Evolutionary conservation across 2,329 filamentous ascomycete genomes (phyloP).

Genomic region (Fusarium denticulatum): DNA sequence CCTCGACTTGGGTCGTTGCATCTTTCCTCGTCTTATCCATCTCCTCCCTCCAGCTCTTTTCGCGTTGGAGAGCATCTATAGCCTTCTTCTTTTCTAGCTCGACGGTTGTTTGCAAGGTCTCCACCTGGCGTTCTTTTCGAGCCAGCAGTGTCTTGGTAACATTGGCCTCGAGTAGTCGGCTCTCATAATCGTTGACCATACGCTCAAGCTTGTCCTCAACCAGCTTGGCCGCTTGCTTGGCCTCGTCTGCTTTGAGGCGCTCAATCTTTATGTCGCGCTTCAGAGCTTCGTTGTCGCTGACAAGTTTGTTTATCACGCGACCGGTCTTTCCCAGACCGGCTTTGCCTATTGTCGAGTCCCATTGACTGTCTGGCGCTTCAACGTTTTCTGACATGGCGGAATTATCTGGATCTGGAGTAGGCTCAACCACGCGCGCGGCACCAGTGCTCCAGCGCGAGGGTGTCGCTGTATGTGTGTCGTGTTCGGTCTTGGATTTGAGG

Average conservation of each 20-base stretch:
- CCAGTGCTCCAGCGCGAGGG: slow-evolving; percentile 48
- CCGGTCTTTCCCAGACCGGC: slow-evolving; percentile 79
- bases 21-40: slow-evolving; percentile 70
- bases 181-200: slow-evolving; percentile 74
- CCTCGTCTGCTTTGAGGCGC: slow-evolving; percentile 72
- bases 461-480: slow-evolving; percentile 39
- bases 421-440: slow-evolving; percentile 47
- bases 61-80: slow-evolving; percentile 66
- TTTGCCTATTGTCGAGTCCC: slow-evolving; percentile 76
- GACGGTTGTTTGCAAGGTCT: slow-evolving; percentile 71
- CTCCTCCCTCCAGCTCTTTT: slow-evolving; percentile 70
- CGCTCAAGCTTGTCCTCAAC: slow-evolving; percentile 78
- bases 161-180: slow-evolving; percentile 73
- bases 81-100: slow-evolving; percentile 72
- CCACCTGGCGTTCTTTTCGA: slow-evolving; percentile 79
- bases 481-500: slow-evolving; percentile 51
- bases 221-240: slow-evolving; percentile 73
- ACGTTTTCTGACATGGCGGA: slow-evolving; percentile 46
- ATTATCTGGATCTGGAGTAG: slow-evolving; percentile 40
- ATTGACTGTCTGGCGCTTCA: slow-evolving; percentile 54
- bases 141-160: slow-evolving; percentile 77
- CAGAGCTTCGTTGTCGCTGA: slow-evolving; percentile 81
- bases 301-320: slow-evolving; percentile 81
- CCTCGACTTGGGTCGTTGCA: slow-evolving; percentile 70
- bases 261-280: slow-evolving; percentile 78